These are phyloP conservation scores for Pythium vanterpoolii DNA, from an alignment of 352 stramenopile genomes.

Conservation along the genomic window DNA sequence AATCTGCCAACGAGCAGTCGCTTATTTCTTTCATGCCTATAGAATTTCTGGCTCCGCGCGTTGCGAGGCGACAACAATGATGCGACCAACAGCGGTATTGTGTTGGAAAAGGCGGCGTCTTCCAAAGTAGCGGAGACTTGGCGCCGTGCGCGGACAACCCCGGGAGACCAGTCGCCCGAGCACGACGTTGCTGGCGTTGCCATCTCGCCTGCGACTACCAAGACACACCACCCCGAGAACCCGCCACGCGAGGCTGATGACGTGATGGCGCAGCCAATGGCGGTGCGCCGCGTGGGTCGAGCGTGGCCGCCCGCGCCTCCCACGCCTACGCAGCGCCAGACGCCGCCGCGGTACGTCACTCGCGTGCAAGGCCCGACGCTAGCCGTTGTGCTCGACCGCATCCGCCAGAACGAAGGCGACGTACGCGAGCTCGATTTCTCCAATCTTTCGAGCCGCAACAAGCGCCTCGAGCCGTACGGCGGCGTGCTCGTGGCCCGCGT, in stretches of 20 bases:
- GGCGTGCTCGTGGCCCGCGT: conserved; percentile 63
- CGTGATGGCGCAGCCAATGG: background rate
- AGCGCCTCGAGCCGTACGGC: conserved; percentile 45
- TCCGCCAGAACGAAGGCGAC: conserved; percentile 60
- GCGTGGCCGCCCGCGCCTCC: conserved; percentile 7
- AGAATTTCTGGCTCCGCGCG: conserved; percentile 24
- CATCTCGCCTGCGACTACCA: background rate
- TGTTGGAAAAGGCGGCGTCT: conserved; percentile 8
- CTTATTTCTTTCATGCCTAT: background rate
- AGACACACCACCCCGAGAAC: background rate
- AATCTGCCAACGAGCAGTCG: background rate
- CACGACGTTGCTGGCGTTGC: no score
- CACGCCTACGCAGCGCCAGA: background rate
- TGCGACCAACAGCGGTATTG: conserved; percentile 17
- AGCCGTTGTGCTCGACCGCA: conserved; percentile 42
- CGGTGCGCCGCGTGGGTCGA: conserved; percentile 6
- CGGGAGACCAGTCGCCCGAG: background rate
- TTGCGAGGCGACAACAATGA: conserved; percentile 26
- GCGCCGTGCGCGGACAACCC: conserved; percentile 4
- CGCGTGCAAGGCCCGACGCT: conserved; percentile 46
- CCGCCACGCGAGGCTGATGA: background rate
- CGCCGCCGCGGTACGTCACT: conserved; percentile 9
- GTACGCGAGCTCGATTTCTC: conserved; percentile 72
- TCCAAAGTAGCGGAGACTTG: conserved; percentile 20
- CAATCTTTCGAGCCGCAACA: conserved; percentile 49